Conservation (phyloP, 345 rosid genomes). For the Aurinia saxatilis region DNA sequence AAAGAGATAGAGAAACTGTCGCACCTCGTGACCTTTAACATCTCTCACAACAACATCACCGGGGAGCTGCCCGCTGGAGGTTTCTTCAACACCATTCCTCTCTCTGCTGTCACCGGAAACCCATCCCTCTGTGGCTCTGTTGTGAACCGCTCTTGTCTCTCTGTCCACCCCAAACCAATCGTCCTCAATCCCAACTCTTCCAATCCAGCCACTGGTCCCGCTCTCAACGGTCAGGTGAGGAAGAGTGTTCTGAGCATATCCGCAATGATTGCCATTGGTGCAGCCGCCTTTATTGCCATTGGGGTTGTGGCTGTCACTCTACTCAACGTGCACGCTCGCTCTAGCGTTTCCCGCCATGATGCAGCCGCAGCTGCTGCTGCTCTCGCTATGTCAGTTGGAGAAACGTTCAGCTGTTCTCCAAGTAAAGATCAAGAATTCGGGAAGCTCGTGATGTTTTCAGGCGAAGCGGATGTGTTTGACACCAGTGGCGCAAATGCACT, state of each 20-base stretch:
- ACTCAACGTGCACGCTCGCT: constrained; percentile 68
- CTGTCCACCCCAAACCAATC: constrained; percentile 84
- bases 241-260: constrained; percentile 79
- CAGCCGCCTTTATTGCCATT: constrained; percentile 72
- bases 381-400: constrained; percentile 51
- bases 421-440: constrained; percentile 76
- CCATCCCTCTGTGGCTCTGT: constrained; percentile 87
- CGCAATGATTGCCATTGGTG: constrained; percentile 88
- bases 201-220: constrained; percentile 34
- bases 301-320: constrained; percentile 86
- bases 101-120: constrained; percentile 62
- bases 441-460: constrained; percentile 94
- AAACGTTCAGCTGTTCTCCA: constrained; percentile 79
- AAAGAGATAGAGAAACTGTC: constrained; percentile 74
- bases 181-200: constrained; percentile 93
- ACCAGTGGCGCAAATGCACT: constrained; percentile 68
- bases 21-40: constrained; percentile 55
- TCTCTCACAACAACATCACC: constrained; percentile 67
- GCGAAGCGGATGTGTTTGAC: constrained; percentile 73
- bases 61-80: constrained; percentile 92
- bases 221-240: constrained; percentile 42
- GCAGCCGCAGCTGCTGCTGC: constrained; percentile 43
- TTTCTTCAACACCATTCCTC: constrained; percentile 83
- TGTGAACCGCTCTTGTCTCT: constrained; percentile 76
- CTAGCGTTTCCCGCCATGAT: constrained; percentile 50